Percentiles rank a stretch among this genome's conserved stretches.
These are phyloP conservation scores for Spongispora temasekensis DNA, from an alignment of 1,284 basidiomycete species.

Conservation along the genomic window DNA sequence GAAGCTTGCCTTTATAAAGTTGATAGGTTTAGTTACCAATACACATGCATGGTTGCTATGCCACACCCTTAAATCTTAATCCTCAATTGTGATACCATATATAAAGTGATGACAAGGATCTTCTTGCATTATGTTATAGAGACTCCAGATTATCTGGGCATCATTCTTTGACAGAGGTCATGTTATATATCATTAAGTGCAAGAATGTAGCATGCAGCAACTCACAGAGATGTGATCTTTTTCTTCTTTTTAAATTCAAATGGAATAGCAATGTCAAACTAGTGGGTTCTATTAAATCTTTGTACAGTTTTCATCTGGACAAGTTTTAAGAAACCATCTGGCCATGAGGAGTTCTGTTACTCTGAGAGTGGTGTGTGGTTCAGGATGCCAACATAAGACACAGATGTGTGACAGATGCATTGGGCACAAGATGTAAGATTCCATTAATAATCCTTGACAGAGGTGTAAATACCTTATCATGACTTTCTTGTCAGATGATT, in stretches of 20 bases:
- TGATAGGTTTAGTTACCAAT: too few relatives aligned
- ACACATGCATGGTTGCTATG: too few relatives aligned
- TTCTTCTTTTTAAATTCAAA: slow-evolving; percentile 13
- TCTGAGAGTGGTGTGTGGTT: neutral
- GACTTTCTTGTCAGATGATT: neutral
- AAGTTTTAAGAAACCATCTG: slow-evolving; percentile 3
- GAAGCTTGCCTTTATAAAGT: too few relatives aligned
- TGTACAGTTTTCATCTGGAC: neutral
- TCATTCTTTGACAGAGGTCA: slow-evolving; percentile 10
- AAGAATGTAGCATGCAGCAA: neutral
- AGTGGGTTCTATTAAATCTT: neutral
- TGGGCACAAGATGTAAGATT: neutral
- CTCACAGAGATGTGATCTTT: neutral
- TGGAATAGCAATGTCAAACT: slow-evolving; percentile 12
- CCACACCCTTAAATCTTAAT: slow-evolving; percentile 5
- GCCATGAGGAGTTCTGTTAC: slow-evolving; percentile 7
- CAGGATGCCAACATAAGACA: neutral
- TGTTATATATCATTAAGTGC: neutral
- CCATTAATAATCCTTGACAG: neutral
- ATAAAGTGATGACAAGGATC: slow-evolving; percentile 7
- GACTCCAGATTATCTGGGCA: slow-evolving; percentile 13
- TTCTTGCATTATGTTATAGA: slow-evolving; percentile 15
- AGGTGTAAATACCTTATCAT: neutral
- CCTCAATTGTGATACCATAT: slow-evolving; percentile 14
- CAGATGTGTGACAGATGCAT: too few relatives aligned